phyloP scores from a whole-genome alignment of 2,329 filamentous ascomycete genomes.

The Diaporthe batatas region DNA sequence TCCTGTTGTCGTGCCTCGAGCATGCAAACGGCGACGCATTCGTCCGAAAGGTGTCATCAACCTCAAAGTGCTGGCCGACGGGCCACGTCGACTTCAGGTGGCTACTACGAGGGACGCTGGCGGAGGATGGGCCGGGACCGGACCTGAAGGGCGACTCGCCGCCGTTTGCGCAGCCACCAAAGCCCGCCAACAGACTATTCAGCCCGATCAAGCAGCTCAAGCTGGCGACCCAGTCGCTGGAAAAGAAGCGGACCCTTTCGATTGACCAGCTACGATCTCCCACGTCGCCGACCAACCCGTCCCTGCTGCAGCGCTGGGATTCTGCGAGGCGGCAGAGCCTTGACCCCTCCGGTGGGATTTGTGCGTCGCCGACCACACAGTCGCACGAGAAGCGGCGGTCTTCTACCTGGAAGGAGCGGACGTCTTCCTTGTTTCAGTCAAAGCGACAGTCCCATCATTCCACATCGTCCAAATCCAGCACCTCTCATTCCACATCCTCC shows the following conservation, averaged over 20 bases:
- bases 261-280: not conserved
- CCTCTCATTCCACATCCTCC: not conserved
- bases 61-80: slow-evolving; percentile 19
- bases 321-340: not conserved
- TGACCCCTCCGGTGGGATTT: not conserved
- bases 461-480: too few relatives aligned
- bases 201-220: not conserved
- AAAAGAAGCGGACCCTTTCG: not conserved
- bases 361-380: not conserved
- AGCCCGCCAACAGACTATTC: not conserved
- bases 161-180: not conserved
- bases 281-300: not conserved
- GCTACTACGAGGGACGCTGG: slow-evolving; percentile 19
- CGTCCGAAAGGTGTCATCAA: slow-evolving; percentile 12
- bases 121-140: not conserved
- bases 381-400: not conserved
- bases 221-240: not conserved
- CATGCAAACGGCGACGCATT: slow-evolving; percentile 4
- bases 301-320: not conserved
- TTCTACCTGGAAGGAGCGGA: not conserved
- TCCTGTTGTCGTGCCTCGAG: slow-evolving; percentile 30
- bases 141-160: not conserved
- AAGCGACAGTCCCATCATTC: not conserved
- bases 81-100: slow-evolving; percentile 23
- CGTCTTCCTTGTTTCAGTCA: not conserved